These are phyloP conservation scores for Pittosporum tobira DNA, from an alignment of 129 eudicot species.

Conservation along the genomic window DNA sequence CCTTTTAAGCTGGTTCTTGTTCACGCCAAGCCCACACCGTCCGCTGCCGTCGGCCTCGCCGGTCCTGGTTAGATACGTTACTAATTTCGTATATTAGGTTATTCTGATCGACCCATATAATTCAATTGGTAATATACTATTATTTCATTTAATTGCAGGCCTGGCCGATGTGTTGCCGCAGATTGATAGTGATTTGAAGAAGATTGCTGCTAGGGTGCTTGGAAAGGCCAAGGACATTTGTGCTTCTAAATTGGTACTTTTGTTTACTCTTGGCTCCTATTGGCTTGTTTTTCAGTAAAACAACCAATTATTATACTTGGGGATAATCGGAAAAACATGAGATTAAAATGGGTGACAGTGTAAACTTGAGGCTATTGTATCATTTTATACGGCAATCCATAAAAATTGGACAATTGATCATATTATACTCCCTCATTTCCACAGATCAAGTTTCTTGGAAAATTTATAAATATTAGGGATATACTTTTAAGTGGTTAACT, in stretches of 20 bases:
- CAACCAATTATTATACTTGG: too few relatives aligned
- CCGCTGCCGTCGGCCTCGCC: slow-evolving; percentile 49
- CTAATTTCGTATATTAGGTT: neutral
- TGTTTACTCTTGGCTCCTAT: neutral
- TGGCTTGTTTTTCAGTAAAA: neutral
- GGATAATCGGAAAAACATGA: too few relatives aligned
- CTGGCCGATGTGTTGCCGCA: slow-evolving; percentile 55
- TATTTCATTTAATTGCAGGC: slow-evolving; percentile 27
- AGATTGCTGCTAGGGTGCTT: slow-evolving; percentile 66
- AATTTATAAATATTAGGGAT: too few relatives aligned
- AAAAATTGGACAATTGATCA: too few relatives aligned
- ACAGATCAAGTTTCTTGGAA: too few relatives aligned
- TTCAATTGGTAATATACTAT: neutral
- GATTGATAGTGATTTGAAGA: slow-evolving; percentile 69
- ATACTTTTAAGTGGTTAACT: too few relatives aligned
- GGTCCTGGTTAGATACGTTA: slow-evolving; percentile 72
- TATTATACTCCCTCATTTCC: too few relatives aligned
- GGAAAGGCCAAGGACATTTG: slow-evolving; percentile 67
- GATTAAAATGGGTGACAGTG: too few relatives aligned
- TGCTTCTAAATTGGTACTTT: slow-evolving; percentile 51
- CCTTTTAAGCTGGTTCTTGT: slow-evolving; percentile 51
- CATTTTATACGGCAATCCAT: too few relatives aligned
- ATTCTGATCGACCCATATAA: too few relatives aligned
- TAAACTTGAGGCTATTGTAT: too few relatives aligned
- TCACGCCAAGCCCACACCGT: slow-evolving; percentile 58